These are phyloP conservation scores for Penicillium sp. DNA, from an alignment of 2,329 filamentous ascomycete genomes.

Conservation along the genomic window DNA sequence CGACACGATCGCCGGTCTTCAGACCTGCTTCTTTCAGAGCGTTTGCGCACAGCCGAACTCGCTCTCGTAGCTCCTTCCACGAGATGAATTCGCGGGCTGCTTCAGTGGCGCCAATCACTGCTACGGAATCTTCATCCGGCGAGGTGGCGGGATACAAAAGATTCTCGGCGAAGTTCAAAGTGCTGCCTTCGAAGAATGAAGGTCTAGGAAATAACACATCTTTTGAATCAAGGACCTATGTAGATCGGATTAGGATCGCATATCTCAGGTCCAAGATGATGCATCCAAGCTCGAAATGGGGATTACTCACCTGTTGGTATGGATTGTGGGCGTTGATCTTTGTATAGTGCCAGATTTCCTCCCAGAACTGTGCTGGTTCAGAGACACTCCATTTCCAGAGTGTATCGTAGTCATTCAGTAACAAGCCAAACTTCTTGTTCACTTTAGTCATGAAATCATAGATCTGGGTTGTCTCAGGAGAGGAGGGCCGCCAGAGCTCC, in stretches of 20 bases:
- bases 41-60: slow-evolving; percentile 69
- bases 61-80: slow-evolving; percentile 77
- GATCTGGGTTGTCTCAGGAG: slow-evolving; percentile 67
- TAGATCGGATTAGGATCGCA: background rate
- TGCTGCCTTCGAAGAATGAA: slow-evolving; percentile 74
- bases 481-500: slow-evolving; percentile 69
- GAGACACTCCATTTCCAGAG: slow-evolving; percentile 83
- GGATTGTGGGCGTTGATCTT: slow-evolving; percentile 66
- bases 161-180: slow-evolving; percentile 93
- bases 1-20: slow-evolving; percentile 59
- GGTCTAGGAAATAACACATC: slow-evolving; percentile 81
- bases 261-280: background rate
- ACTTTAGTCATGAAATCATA: slow-evolving; percentile 68
- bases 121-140: slow-evolving; percentile 57
- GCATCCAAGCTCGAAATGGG: background rate
- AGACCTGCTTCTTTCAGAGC: slow-evolving; percentile 67
- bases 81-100: slow-evolving; percentile 62
- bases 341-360: slow-evolving; percentile 77
- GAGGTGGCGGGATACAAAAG: slow-evolving; percentile 71
- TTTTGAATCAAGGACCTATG: slow-evolving; percentile 64
- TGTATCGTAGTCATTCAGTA: slow-evolving; percentile 65
- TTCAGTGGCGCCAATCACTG: slow-evolving; percentile 81
- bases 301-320: slow-evolving; percentile 44
- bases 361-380: slow-evolving; percentile 76
- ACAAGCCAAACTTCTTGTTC: slow-evolving; percentile 63